These are phyloP conservation scores for Cladosporium cucumerinum DNA, from an alignment of 2,329 filamentous ascomycete species.

Conservation along the genomic window DNA sequence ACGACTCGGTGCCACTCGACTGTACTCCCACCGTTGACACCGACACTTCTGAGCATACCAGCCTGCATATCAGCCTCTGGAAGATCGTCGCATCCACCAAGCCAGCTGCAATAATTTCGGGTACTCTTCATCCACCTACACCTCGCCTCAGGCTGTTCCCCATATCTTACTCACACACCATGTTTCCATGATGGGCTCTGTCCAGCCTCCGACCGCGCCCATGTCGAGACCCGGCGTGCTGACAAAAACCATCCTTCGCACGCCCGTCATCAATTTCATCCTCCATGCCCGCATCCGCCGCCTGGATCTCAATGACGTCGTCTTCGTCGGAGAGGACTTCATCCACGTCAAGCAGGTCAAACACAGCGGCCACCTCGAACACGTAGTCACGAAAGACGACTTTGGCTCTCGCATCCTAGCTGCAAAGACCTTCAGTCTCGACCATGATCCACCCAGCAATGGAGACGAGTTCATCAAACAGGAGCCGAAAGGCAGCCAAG, in stretches of 20 bases:
- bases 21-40: background rate
- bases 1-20: background rate
- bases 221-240: conserved; percentile 57
- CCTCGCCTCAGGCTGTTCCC: background rate
- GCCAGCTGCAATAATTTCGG: background rate
- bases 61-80: background rate
- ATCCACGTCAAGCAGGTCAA: conserved; percentile 70
- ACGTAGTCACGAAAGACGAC: conserved; percentile 73
- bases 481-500: conserved; percentile 17
- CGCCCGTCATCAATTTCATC: conserved; percentile 71
- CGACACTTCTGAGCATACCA: background rate
- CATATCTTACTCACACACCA: background rate
- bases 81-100: background rate
- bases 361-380: conserved; percentile 65
- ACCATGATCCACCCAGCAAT: conserved; percentile 36
- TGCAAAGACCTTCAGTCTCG: conserved; percentile 66
- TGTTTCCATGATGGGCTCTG: conserved; percentile 12
- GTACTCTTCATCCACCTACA: background rate
- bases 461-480: conserved; percentile 26
- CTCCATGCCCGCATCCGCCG: conserved; percentile 75
- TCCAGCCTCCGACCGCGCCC: conserved; percentile 1
- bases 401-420: conserved; percentile 77
- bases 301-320: conserved; percentile 70
- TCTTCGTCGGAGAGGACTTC: conserved; percentile 78
- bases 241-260: conserved; percentile 73